These are phyloP conservation scores for Trametes sp. DNA, from an alignment of 1,284 basidiomycete genomes.

Conservation along the genomic window DNA sequence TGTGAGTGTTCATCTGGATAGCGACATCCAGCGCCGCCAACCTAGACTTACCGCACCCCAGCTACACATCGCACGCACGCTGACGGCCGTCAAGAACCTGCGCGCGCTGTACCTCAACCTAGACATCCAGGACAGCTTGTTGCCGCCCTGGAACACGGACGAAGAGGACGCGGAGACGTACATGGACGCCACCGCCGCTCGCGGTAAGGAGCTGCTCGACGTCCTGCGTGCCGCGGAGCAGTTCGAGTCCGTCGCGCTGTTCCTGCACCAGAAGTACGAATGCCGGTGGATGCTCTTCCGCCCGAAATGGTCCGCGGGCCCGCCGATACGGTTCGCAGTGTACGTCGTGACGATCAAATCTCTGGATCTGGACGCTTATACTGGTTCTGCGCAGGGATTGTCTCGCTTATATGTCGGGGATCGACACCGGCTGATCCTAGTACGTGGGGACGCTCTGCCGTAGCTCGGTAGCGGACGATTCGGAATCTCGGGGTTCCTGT, in stretches of 20 bases:
- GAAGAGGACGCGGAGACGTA: not conserved
- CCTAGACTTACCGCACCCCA: not conserved
- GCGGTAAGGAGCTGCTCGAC: not conserved
- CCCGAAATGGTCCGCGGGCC: not conserved
- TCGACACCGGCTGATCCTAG: no score
- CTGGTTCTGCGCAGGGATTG: not conserved
- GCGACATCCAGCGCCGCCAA: no score
- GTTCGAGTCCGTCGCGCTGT: not conserved
- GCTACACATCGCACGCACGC: not conserved
- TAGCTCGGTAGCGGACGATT: no score
- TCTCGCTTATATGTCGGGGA: no score
- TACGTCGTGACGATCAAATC: not conserved
- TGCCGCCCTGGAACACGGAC: not conserved
- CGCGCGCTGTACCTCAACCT: not conserved
- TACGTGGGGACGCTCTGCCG: no score
- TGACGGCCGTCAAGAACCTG: not conserved
- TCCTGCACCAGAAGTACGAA: not conserved
- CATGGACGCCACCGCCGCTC: not conserved
- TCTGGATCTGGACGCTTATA: not conserved
- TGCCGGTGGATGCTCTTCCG: not conserved
- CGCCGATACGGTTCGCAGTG: not conserved
- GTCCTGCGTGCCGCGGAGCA: not conserved
- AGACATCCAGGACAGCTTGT: not conserved
- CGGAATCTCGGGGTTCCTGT: no score
- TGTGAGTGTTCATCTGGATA: not conserved